phyloP scores from a whole-genome alignment of 179 eudicot species.

The Spergularia azorica region DNA sequence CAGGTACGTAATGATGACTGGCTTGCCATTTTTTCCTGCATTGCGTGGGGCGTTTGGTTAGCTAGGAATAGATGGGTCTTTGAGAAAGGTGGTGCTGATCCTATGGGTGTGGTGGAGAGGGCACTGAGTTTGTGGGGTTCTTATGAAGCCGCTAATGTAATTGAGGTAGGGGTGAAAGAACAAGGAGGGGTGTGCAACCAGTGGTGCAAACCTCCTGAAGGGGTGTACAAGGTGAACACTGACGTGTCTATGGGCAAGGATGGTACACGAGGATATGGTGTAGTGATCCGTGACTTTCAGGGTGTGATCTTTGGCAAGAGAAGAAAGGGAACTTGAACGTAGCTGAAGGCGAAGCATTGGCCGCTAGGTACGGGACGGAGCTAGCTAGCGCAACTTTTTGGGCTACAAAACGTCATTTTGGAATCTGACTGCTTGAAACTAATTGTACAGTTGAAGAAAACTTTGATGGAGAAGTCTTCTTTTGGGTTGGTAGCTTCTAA shows the following conservation, averaged over 20 bases:
- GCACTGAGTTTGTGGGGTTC: neutral
- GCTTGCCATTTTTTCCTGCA: neutral
- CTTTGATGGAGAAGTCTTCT: neutral
- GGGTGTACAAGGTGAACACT: neutral
- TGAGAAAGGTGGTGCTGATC: neutral
- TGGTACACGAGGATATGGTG: neutral
- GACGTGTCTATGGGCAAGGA: neutral
- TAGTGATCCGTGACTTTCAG: neutral
- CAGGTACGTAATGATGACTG: too few relatives aligned
- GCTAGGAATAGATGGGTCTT: neutral
- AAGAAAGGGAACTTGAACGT: neutral
- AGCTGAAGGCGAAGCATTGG: neutral
- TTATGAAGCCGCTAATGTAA: neutral
- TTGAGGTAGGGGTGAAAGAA: too few relatives aligned
- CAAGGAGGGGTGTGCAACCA: too few relatives aligned
- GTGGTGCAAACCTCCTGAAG: neutral
- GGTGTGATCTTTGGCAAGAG: neutral
- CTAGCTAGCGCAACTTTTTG: neutral
- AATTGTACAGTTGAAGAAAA: too few relatives aligned
- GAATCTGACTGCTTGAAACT: neutral
- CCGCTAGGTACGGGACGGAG: neutral
- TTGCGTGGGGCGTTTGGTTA: neutral
- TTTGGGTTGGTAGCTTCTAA: neutral
- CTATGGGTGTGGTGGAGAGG: neutral
- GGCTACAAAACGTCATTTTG: neutral